Evolutionary conservation across 192 early-diverging fungal genomes (phyloP), one percentile per base, ranked within the genome.

Genomic region (Backusella tuberculispora): DNA sequence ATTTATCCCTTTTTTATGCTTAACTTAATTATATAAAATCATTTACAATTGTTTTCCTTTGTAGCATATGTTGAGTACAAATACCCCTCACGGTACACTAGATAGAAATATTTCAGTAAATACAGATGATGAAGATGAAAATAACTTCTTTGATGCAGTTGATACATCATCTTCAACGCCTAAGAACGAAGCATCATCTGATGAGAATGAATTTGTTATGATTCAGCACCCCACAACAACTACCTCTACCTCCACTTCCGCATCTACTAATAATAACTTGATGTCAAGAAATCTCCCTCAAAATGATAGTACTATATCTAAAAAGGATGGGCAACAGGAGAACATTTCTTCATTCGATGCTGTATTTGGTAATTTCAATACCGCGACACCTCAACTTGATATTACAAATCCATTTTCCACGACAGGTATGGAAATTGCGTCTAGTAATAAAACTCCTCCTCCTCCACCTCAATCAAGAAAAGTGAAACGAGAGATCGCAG

Each of bases 331-430:
- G n/a, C 7, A 42, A 8, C 66, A 42, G 66, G 8, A 13, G n/a
- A 21, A 2, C 12, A 65, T 40, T 13, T 67, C 66, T 38, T 45
- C 56, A 41, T 77, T 77, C 47, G 76, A 77, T 77, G 42, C 70
- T 4, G 45, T 77, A 47, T 77, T 77, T 66, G 70, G 64, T 41
- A 38, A 24, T 38, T 43, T 76, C 40, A 53, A 24, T 56, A 37
- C 43, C 6, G n/a, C 47, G 5, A 26, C 26, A 26, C 63, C 26
- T 17, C 63, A 38, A 15, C 63, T 26, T 44, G 45, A 29, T 6
- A 70, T 34, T 48, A 43, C 12, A 15, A 66, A 45, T 45, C 42
- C 68, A 70, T 45, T 45, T 34, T 46, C 68, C 1, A 48, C 43
- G 14, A 48, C 40, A 19, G 10, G 29, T 37, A 21, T 3, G 2